Percentiles rank a stretch among this genome's conserved stretches.
These are phyloP conservation scores for Aspergillus terreus DNA, from an alignment of 2,329 filamentous ascomycete species.

Conservation along the genomic window DNA sequence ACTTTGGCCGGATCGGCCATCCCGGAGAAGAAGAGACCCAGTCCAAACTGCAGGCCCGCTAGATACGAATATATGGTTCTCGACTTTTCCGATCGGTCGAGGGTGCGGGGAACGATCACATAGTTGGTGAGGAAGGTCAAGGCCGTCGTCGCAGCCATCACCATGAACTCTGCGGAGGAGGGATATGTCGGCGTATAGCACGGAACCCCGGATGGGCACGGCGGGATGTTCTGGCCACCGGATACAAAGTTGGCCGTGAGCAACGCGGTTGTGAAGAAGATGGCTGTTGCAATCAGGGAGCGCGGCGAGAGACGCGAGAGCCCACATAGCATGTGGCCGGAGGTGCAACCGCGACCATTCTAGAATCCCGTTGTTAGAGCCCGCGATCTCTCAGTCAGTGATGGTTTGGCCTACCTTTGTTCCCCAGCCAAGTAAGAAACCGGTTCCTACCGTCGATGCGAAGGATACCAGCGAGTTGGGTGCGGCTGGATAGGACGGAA, in stretches of 20 bases:
- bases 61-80: conserved; percentile 41
- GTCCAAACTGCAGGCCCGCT: conserved; percentile 48
- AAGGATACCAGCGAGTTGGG: conserved; percentile 32
- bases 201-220: conserved; percentile 36
- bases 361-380: conserved; percentile 14
- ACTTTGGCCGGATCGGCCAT: conserved; percentile 52
- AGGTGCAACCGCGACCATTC: conserved; percentile 51
- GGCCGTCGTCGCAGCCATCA: conserved; percentile 31
- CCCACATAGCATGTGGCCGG: conserved; percentile 55
- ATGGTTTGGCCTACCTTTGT: conserved; percentile 43
- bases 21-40: conserved; percentile 50
- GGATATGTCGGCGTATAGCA: conserved; percentile 49
- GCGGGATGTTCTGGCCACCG: conserved; percentile 36
- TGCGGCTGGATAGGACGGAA: conserved; percentile 41
- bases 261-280: conserved; percentile 45
- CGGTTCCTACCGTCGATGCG: conserved; percentile 39
- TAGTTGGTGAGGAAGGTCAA: conserved; percentile 30
- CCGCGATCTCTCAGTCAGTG: neutral
- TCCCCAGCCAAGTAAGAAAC: conserved; percentile 49
- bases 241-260: conserved; percentile 37
- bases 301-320: conserved; percentile 48
- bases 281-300: conserved; percentile 45
- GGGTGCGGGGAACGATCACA: conserved; percentile 28
- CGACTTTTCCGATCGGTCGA: conserved; percentile 29
- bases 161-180: conserved; percentile 27